A percentile compares a stretch with the other conserved stretches of the same genome.
These are phyloP conservation scores for Neoboletus magnificus DNA, from an alignment of 768 basidiomycete species.

Conservation along the genomic window DNA sequence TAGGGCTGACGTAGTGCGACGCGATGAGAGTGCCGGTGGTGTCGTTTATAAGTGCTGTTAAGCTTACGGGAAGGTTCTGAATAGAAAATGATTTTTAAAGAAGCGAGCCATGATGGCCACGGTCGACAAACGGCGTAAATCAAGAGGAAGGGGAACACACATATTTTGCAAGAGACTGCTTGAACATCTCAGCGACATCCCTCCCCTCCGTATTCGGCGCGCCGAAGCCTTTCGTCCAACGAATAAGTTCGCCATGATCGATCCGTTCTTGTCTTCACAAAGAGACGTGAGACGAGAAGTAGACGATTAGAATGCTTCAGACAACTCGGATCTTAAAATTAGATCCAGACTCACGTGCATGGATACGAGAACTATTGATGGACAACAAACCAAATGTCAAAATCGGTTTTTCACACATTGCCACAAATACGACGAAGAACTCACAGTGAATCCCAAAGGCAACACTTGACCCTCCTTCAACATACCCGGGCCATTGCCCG, in stretches of 20 bases:
- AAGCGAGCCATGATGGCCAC: not conserved
- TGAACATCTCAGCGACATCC: conserved; percentile 94
- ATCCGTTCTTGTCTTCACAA: conserved; percentile 79
- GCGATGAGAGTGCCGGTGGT: conserved; percentile 98
- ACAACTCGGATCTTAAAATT: not conserved
- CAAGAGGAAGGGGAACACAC: conserved; percentile 41
- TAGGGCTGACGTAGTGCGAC: conserved; percentile 90
- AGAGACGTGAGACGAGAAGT: not conserved
- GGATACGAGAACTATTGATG: conserved; percentile 88
- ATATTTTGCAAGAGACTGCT: conserved; percentile 69
- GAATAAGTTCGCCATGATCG: conserved; percentile 90
- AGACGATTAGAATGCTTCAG: not conserved
- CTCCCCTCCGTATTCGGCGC: conserved; percentile 86
- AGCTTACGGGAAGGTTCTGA: conserved; percentile 77
- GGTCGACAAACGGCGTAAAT: not conserved
- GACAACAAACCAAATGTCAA: not conserved
- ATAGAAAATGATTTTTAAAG: not conserved
- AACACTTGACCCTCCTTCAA: conserved; percentile 55
- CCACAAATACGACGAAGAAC: conserved; percentile 24
- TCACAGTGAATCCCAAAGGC: conserved; percentile 90
- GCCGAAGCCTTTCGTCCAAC: conserved; percentile 99
- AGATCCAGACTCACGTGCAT: conserved; percentile 61
- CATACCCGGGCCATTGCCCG: conserved; percentile 47
- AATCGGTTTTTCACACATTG: not conserved
- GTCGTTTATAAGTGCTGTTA: conserved; percentile 93